Percentiles rank a stretch among this genome's conserved stretches.
These are phyloP conservation scores for Salix exigua DNA, from an alignment of 345 rosid species.

Conservation along the genomic window DNA sequence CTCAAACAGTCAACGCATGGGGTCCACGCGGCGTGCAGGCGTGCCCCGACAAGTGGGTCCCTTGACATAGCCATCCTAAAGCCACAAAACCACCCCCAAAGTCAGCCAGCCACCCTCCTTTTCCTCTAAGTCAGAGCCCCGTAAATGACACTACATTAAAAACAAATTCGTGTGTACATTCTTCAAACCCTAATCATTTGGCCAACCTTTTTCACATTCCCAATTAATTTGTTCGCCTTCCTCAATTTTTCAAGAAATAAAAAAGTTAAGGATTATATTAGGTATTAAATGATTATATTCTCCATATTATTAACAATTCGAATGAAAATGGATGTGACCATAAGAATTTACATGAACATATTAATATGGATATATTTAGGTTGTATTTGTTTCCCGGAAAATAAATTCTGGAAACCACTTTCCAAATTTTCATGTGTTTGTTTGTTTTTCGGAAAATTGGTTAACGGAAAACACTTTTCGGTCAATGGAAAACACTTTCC, in stretches of 20 bases:
- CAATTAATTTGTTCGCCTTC: neutral
- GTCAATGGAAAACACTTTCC: no score
- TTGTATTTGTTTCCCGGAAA: no score
- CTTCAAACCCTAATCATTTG: conserved; percentile 10
- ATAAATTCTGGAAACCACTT: no score
- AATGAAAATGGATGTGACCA: no score
- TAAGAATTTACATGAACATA: no score
- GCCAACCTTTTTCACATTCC: conserved; percentile 1
- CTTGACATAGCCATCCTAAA: neutral
- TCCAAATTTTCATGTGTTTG: no score
- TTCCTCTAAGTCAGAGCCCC: conserved; percentile 49
- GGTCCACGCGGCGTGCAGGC: conserved; percentile 65
- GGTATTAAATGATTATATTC: no score
- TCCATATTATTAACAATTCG: no score
- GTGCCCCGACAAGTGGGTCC: conserved; percentile 56
- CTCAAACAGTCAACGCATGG: conserved; percentile 39
- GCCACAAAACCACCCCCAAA: neutral
- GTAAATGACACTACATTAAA: conserved; percentile 24
- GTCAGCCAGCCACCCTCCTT: neutral
- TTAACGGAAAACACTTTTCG: no score
- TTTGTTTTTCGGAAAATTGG: no score
- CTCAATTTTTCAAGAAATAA: neutral
- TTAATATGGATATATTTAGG: no score
- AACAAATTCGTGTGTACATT: neutral
- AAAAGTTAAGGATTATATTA: neutral